A percentile compares a stretch with the other conserved stretches of the same genome.
These are phyloP conservation scores for Aquilaria yunnanensis DNA, from an alignment of 345 rosid genomes.

Conservation along the genomic window DNA sequence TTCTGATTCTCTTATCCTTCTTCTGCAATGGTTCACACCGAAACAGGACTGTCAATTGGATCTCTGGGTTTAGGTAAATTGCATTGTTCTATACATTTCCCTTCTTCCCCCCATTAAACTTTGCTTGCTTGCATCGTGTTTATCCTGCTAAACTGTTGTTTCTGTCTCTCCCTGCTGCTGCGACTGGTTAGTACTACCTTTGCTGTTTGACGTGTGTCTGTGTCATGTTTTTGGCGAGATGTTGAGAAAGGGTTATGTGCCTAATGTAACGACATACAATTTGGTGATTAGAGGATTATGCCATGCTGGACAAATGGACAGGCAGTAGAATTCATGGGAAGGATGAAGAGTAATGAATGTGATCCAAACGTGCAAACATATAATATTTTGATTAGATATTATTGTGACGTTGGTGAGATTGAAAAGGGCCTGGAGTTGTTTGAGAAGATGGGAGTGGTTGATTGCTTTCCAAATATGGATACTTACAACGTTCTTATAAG, in stretches of 20 bases:
- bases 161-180: no score
- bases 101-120: no score
- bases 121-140: no score
- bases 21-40: no score
- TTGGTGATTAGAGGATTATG: slow-evolving; percentile 77
- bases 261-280: slow-evolving; percentile 62
- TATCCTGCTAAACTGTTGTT: no score
- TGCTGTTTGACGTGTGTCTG: no score
- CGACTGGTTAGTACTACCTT: no score
- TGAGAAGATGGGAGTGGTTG: slow-evolving; percentile 53
- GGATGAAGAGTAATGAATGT: slow-evolving; percentile 61
- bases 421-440: slow-evolving; percentile 61
- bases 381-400: slow-evolving; percentile 64
- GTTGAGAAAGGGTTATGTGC: slow-evolving; percentile 67
- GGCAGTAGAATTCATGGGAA: slow-evolving; percentile 53
- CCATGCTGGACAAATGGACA: slow-evolving; percentile 58
- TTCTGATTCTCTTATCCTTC: no score
- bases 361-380: slow-evolving; percentile 76
- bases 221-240: slow-evolving; percentile 68
- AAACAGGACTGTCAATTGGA: no score
- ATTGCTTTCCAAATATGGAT: slow-evolving; percentile 83
- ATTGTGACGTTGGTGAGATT: slow-evolving; percentile 57
- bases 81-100: no score
- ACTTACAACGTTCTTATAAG: slow-evolving; percentile 73
- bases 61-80: no score